Conservation (phyloP, 2,329 filamentous ascomycete genomes). For the Botrytis cinerea region DNA sequence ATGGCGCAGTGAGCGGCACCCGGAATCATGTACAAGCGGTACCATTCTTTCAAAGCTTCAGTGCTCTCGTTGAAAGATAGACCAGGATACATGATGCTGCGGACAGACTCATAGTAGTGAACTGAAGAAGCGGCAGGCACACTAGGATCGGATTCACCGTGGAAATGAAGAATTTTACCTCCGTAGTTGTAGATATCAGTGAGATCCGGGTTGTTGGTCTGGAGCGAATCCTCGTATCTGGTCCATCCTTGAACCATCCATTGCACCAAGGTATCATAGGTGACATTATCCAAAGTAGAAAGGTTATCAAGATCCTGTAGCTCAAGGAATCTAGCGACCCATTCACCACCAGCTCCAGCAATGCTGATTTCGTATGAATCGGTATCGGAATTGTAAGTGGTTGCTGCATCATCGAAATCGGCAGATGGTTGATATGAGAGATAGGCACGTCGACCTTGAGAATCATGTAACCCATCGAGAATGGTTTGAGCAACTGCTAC, state of each 20-base stretch:
- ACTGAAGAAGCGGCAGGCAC: slow-evolving; percentile 56
- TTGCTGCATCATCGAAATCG: slow-evolving; percentile 12
- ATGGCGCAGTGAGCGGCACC: slow-evolving; percentile 53
- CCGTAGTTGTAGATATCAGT: slow-evolving; percentile 51
- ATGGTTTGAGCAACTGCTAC: slow-evolving; percentile 43
- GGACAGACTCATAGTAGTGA: slow-evolving; percentile 57
- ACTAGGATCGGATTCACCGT: slow-evolving; percentile 57
- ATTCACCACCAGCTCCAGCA: slow-evolving; percentile 37
- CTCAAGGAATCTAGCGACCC: no score
- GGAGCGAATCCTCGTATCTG: slow-evolving; percentile 52
- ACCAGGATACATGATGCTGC: slow-evolving; percentile 50
- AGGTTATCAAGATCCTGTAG: slow-evolving; percentile 43
- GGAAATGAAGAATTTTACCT: slow-evolving; percentile 59
- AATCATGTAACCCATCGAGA: slow-evolving; percentile 43
- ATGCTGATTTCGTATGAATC: slow-evolving; percentile 41
- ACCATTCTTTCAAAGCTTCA: slow-evolving; percentile 53
- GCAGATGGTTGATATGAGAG: slow-evolving; percentile 42
- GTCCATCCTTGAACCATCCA: slow-evolving; percentile 55
- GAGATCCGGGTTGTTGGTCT: slow-evolving; percentile 56
- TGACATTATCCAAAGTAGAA: slow-evolving; percentile 50
- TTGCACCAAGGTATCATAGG: slow-evolving; percentile 56
- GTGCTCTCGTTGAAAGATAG: slow-evolving; percentile 45
- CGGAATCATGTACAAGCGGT: slow-evolving; percentile 55
- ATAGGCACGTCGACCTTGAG: slow-evolving; percentile 43
- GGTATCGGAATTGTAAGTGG: slow-evolving; percentile 9